Evolutionary conservation across 108 stramenopile genomes (phyloP).

Genomic region (Cyclotella choctawhatcheeana): DNA sequence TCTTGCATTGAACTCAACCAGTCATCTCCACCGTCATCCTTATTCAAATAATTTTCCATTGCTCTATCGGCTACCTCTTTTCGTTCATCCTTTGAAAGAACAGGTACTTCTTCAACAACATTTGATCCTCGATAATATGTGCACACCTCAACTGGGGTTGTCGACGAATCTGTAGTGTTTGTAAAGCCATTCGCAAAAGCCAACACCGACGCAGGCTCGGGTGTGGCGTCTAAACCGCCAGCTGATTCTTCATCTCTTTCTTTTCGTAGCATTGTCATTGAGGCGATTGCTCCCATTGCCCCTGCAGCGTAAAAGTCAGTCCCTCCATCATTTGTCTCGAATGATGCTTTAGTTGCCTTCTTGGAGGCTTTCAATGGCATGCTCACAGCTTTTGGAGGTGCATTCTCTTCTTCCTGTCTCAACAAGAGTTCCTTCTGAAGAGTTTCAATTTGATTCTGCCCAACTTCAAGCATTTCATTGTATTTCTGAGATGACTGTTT

Average conservation of each 20-base stretch:
- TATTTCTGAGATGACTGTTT: conserved; percentile 27
- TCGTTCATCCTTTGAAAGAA: conserved; percentile 37
- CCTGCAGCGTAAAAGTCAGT: conserved; percentile 26
- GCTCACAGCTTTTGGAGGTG: conserved; percentile 4
- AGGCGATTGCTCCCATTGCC: conserved; percentile 23
- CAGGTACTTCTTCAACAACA: conserved; percentile 34
- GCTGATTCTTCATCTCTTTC: conserved; percentile 5
- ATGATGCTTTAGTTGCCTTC: neutral
- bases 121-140: conserved; percentile 5
- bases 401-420: conserved; percentile 12
- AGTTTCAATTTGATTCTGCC: conserved; percentile 13
- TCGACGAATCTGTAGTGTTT: neutral
- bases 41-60: conserved; percentile 73
- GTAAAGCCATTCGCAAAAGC: conserved; percentile 26
- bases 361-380: neutral
- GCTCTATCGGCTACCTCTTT: conserved; percentile 55
- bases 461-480: conserved; percentile 25
- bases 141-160: neutral
- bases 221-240: neutral
- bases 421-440: conserved; percentile 14
- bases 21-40: conserved; percentile 74
- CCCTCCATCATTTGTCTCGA: neutral
- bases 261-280: conserved; percentile 23
- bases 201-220: conserved; percentile 3
- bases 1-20: conserved; percentile 64